phyloP scores from a whole-genome alignment of 2,329 filamentous ascomycete genomes.

The Fusarium setosum region DNA sequence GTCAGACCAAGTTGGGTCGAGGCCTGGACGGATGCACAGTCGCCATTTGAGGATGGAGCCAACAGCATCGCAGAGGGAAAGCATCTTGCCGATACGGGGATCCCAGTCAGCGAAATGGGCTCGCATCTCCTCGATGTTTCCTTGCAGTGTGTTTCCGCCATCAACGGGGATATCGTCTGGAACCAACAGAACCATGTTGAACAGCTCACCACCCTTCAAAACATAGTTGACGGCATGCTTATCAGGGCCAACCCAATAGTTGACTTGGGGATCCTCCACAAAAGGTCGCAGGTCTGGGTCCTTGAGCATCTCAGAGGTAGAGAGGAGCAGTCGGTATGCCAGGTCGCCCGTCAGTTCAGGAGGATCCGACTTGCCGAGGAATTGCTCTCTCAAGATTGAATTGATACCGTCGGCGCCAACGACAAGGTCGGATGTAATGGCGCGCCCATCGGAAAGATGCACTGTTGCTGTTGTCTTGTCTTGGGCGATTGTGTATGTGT shows the following conservation, averaged over 20 bases:
- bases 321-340: constrained; percentile 65
- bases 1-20: constrained; percentile 66
- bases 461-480: constrained; percentile 25
- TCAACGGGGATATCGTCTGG: constrained; percentile 56
- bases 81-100: constrained; percentile 65
- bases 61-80: constrained; percentile 67
- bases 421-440: constrained; percentile 54
- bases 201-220: constrained; percentile 54
- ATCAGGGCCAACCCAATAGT: constrained; percentile 65
- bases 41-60: constrained; percentile 63
- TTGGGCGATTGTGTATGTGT: constrained; percentile 10
- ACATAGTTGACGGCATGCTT: constrained; percentile 62
- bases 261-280: constrained; percentile 59
- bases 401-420: constrained; percentile 59
- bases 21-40: constrained; percentile 65
- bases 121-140: constrained; percentile 55
- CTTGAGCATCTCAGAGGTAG: constrained; percentile 57
- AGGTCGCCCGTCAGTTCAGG: constrained; percentile 65
- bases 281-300: constrained; percentile 58
- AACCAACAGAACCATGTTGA: constrained; percentile 59
- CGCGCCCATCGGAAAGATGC: constrained; percentile 45
- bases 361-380: constrained; percentile 57
- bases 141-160: constrained; percentile 17
- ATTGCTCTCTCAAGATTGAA: constrained; percentile 50
- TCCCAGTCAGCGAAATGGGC: constrained; percentile 68